Conservation (phyloP, 2,329 filamentous ascomycete species). For the Fusarium austroafricanum region DNA sequence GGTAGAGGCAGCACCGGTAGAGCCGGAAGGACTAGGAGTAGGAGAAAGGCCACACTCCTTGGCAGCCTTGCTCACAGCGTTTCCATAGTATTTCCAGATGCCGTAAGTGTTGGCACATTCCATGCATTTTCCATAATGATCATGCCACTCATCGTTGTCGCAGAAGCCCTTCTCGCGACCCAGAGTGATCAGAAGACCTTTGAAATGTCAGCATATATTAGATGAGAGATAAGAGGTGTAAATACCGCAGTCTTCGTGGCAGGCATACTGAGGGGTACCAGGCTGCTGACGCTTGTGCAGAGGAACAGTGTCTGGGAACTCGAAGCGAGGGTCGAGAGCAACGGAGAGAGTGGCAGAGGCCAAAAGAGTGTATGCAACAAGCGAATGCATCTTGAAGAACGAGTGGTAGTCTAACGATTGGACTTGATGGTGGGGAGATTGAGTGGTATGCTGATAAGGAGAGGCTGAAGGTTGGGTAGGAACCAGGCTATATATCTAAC, state of each 20-base stretch:
- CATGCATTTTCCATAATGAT: slow-evolving; percentile 56
- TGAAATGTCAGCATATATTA: fast-evolving
- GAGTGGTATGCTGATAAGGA: neutral
- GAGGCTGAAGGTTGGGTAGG: neutral
- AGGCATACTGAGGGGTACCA: slow-evolving; percentile 58
- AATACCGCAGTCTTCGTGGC: slow-evolving; percentile 60
- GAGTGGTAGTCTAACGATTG: neutral
- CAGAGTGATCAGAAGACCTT: slow-evolving; percentile 49
- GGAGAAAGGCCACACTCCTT: slow-evolving; percentile 45
- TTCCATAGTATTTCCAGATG: slow-evolving; percentile 59
- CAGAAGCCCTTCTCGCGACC: slow-evolving; percentile 52
- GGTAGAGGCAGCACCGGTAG: slow-evolving; percentile 6
- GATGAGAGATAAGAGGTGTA: slow-evolving; percentile 10
- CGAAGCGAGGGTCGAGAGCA: slow-evolving; percentile 49
- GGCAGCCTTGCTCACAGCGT: slow-evolving; percentile 50
- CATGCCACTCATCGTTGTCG: slow-evolving; percentile 53
- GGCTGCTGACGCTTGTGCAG: slow-evolving; percentile 57
- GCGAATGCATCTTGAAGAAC: slow-evolving; percentile 30
- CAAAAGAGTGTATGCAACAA: slow-evolving; percentile 35
- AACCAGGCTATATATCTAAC: slow-evolving; percentile 17
- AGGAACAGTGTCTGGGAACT: slow-evolving; percentile 36
- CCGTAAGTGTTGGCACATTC: slow-evolving; percentile 56
- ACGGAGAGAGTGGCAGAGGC: slow-evolving; percentile 29
- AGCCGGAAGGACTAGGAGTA: slow-evolving; percentile 32
- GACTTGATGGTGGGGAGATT: neutral